These are phyloP conservation scores for Colletotrichum truncatum DNA, from an alignment of 2,329 filamentous ascomycete species.

Conservation along the genomic window DNA sequence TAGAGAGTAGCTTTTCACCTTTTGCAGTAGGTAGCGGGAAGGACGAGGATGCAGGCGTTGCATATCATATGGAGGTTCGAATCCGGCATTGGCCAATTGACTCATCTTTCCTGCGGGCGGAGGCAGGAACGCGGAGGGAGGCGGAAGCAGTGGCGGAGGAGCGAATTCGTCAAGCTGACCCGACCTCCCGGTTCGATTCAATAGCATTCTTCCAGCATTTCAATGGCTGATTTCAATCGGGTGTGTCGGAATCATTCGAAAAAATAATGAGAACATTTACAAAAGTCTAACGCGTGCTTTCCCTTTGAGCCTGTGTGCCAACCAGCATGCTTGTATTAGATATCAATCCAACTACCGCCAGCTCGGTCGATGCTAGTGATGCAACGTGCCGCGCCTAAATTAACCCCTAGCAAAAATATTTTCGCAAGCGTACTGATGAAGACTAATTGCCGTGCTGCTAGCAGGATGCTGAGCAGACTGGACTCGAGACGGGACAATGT, in stretches of 20 bases:
- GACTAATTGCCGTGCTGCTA: not conserved
- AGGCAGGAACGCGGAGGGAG: too few relatives aligned
- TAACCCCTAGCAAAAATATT: not conserved
- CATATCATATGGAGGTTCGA: not conserved
- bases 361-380: slow-evolving; percentile 6
- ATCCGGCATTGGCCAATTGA: slow-evolving; percentile 1
- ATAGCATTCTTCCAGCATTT: not conserved
- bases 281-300: not conserved
- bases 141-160: too few relatives aligned
- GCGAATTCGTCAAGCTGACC: not conserved
- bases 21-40: not conserved
- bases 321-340: slow-evolving; percentile 11
- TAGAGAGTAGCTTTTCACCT: not conserved
- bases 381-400: slow-evolving; percentile 13
- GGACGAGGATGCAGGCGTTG: not conserved
- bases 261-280: not conserved
- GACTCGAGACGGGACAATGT: not conserved
- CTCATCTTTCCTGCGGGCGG: not conserved
- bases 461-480: not conserved
- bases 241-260: not conserved
- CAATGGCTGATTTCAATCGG: not conserved
- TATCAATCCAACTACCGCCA: slow-evolving; percentile 14
- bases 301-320: not conserved
- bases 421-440: not conserved
- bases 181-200: not conserved